Evolutionary conservation across 2,329 filamentous ascomycete species (phyloP).

Genomic region (Colletotrichum spaethianum): DNA sequence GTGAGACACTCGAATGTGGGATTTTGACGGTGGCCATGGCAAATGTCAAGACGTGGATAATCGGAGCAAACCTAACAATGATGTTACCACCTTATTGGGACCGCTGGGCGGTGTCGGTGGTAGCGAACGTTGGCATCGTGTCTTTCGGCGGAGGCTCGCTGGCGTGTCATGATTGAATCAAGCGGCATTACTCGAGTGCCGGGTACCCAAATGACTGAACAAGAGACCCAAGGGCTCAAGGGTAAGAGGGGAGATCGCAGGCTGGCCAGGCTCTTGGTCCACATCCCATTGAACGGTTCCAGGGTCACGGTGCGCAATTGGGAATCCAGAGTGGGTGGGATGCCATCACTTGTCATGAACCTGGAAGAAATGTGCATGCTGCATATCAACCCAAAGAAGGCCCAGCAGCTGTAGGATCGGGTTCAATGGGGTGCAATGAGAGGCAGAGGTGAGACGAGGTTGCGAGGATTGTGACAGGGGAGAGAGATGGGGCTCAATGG

Average conservation of each 20-base stretch:
- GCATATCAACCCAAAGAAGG: conserved; percentile 12
- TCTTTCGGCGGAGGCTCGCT: not conserved
- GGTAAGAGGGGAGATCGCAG: conserved; percentile 16
- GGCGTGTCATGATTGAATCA: conserved; percentile 2
- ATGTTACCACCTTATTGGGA: conserved; percentile 30
- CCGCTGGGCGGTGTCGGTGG: not conserved
- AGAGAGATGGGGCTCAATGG: not conserved
- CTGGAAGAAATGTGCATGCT: conserved; percentile 20
- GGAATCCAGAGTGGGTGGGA: conserved; percentile 18
- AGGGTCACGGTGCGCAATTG: not conserved
- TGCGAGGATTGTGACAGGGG: conserved; percentile 19
- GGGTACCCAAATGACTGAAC: not conserved
- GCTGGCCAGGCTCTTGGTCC: conserved; percentile 26
- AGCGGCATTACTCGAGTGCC: conserved; percentile 8
- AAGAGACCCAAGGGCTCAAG: not conserved
- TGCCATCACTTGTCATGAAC: conserved; percentile 41
- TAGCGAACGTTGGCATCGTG: not conserved
- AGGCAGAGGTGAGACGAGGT: conserved; percentile 28
- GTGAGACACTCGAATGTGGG: not conserved
- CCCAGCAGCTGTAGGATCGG: conserved; percentile 25
- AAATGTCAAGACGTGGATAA: conserved; percentile 19
- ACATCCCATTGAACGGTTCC: conserved; percentile 7
- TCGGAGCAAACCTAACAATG: conserved; percentile 7
- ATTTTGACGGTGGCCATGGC: conserved; percentile 1
- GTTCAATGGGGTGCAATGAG: conserved; percentile 15